Base-by-base conservation (phyloP, 2,329 filamentous ascomycete genomes). In the Scedosporium dehoogii region DNA sequence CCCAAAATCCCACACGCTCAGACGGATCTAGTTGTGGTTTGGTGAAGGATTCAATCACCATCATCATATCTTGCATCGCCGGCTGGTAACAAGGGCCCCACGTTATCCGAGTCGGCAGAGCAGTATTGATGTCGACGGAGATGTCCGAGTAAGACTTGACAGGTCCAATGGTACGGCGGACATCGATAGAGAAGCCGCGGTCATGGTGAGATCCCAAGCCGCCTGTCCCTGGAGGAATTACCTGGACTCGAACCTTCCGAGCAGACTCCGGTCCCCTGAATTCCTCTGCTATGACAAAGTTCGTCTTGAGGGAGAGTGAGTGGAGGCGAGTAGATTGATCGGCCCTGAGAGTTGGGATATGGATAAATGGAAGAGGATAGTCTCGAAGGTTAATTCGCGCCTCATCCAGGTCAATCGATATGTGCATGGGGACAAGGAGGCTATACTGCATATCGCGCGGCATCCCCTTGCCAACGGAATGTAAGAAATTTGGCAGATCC, bases 11-110 rank as follows among this genome's bases (percentile, higher is more conserved):
- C 57, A 96, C 91, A 62, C 89, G 84, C 66, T 99, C 96, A 0
- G 94, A 97, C 1, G 90, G 89, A 72, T 99, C 96, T 29, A 97
- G 81, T 66, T 93, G 92, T 6, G 93, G 91, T 72, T 99, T 99
- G 0, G 93, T 97, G 72, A 99, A 97, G 2, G 90, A 93, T 74
- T 99, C 94, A 65, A 99, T 90, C 27, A 92, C 92, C 84, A 97
- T 97, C 94, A 99, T 99, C 89, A 97, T 96, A 71, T 99, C 96
- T 73, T 99, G 94, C 58, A 99, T 93, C 1, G 93, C 93, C 29
- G 96, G 94, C 70, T 99, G 96, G 70, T 97, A 99, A 2, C 92
- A 96, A 56, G 94, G 92, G 6, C 92, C 92, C 96, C 94, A 99
- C 0, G 93, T 97, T 61, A 99, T 93, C 55, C 90, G 86, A 0